A percentile compares a stretch with the other conserved stretches of the same genome.
Evolutionary conservation across 169 alveolate genomes (phyloP).

Genomic region (Plasmodium knowlesi): DNA sequence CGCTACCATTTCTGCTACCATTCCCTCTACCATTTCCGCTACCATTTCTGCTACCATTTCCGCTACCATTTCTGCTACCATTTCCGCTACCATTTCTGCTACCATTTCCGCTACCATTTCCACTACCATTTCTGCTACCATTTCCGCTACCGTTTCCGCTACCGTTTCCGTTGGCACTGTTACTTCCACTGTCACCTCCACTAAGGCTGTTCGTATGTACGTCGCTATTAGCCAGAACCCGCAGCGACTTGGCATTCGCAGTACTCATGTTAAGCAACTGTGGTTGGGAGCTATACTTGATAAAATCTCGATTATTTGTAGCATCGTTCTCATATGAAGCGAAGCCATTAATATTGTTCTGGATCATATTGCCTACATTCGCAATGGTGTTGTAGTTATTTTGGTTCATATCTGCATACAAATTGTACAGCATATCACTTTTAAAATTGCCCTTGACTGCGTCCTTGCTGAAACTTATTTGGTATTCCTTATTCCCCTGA

Average conservation of each 20-base stretch:
- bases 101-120: not conserved
- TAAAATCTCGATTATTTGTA: not conserved
- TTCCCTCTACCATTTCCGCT: not conserved
- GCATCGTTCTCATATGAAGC: not conserved
- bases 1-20: not conserved
- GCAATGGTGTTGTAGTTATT: conserved; percentile 23
- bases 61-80: too few species aligned
- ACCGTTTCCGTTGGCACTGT: not conserved
- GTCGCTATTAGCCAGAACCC: not conserved
- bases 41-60: not conserved
- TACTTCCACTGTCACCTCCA: not conserved
- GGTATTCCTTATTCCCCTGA: conserved; percentile 33
- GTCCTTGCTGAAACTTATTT: conserved; percentile 33
- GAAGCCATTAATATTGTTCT: not conserved
- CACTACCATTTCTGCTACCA: not conserved
- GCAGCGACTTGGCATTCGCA: not conserved
- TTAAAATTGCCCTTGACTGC: conserved; percentile 29
- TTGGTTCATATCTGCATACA: conserved; percentile 55
- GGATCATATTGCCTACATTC: not conserved
- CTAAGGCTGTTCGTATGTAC: not conserved
- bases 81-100: too few species aligned
- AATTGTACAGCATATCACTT: conserved; percentile 35
- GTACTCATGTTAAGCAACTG: not conserved
- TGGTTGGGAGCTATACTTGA: not conserved
- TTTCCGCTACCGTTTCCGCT: not conserved